Conservation (phyloP, 495 filamentous ascomycete genomes). For the Penicillium bialowiezense region DNA sequence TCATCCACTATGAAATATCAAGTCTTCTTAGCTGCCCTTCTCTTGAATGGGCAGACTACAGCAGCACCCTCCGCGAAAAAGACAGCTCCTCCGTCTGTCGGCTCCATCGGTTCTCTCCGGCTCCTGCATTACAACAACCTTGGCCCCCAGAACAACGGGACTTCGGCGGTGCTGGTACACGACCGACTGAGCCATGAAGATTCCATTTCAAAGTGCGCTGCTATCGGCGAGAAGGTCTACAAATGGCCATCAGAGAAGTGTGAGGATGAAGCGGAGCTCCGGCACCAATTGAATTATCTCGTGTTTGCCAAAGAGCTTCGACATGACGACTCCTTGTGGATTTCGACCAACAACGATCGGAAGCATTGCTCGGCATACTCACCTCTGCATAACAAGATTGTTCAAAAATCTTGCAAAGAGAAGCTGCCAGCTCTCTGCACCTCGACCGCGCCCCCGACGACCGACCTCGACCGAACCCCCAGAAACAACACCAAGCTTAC, state of each 20-base stretch:
- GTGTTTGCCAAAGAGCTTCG: slow-evolving; percentile 16
- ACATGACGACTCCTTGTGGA: slow-evolving; percentile 16
- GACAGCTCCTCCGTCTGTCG: neutral
- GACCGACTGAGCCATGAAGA: slow-evolving; percentile 9
- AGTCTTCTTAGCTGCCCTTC: neutral
- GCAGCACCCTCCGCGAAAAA: neutral
- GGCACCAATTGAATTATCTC: slow-evolving; percentile 24
- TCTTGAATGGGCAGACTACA: neutral
- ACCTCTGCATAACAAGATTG: neutral
- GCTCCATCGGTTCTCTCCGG: slow-evolving; percentile 20
- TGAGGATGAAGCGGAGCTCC: slow-evolving; percentile 13
- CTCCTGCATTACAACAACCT: slow-evolving; percentile 30
- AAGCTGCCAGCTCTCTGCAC: slow-evolving; percentile 26
- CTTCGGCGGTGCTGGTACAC: slow-evolving; percentile 23
- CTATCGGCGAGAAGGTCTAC: slow-evolving; percentile 26
- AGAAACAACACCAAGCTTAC: slow-evolving; percentile 30
- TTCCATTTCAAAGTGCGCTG: slow-evolving; percentile 16
- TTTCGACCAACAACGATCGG: neutral
- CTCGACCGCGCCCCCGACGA: slow-evolving; percentile 24
- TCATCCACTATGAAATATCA: neutral
- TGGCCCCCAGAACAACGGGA: slow-evolving; percentile 29
- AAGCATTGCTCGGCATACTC: slow-evolving; percentile 19
- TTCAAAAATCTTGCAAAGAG: slow-evolving; percentile 9
- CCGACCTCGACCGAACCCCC: slow-evolving; percentile 14
- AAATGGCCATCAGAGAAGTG: slow-evolving; percentile 3